phyloP scores from a whole-genome alignment of 2,329 filamentous ascomycete species.

The Clonostachys rhizophaga region DNA sequence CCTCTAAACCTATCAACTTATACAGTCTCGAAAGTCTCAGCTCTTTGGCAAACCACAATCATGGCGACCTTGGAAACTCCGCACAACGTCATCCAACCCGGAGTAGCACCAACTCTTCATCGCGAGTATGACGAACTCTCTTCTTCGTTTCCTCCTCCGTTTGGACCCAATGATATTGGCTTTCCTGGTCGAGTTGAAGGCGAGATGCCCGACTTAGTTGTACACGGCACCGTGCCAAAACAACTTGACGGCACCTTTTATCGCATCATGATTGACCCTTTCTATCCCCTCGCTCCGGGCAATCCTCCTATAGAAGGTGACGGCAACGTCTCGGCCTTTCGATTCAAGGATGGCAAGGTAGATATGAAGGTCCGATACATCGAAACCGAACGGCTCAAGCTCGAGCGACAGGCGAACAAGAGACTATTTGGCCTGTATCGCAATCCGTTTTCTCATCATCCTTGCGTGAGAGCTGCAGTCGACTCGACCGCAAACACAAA shows the following conservation, averaged over 20 bases:
- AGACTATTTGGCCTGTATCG: constrained; percentile 28
- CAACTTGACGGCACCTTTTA: constrained; percentile 15
- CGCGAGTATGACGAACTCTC: too few species aligned
- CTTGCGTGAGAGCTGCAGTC: constrained; percentile 21
- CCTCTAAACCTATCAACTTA: too few species aligned
- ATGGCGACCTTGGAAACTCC: too few species aligned
- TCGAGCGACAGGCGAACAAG: constrained; percentile 26
- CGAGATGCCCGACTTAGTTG: constrained; percentile 1
- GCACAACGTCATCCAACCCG: too few species aligned
- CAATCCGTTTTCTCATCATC: constrained; percentile 28
- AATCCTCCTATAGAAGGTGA: constrained; percentile 32
- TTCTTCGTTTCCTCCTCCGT: too few species aligned
- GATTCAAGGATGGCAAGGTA: constrained; percentile 21
- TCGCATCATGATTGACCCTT: constrained; percentile 33
- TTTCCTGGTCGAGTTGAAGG: background rate
- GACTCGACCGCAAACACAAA: constrained; percentile 41
- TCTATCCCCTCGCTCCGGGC: constrained; percentile 20
- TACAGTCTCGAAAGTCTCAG: too few species aligned
- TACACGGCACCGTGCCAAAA: constrained; percentile 10
- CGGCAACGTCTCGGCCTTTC: constrained; percentile 29
- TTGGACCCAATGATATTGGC: too few species aligned
- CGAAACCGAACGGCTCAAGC: constrained; percentile 29
- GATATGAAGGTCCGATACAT: constrained; percentile 29
- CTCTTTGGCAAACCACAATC: too few species aligned
- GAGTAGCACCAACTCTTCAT: too few species aligned